Percentiles rank a stretch among this genome's conserved stretches.
phyloP scores from a whole-genome alignment of 495 filamentous ascomycete species.

The Penicillium longicatenatum region DNA sequence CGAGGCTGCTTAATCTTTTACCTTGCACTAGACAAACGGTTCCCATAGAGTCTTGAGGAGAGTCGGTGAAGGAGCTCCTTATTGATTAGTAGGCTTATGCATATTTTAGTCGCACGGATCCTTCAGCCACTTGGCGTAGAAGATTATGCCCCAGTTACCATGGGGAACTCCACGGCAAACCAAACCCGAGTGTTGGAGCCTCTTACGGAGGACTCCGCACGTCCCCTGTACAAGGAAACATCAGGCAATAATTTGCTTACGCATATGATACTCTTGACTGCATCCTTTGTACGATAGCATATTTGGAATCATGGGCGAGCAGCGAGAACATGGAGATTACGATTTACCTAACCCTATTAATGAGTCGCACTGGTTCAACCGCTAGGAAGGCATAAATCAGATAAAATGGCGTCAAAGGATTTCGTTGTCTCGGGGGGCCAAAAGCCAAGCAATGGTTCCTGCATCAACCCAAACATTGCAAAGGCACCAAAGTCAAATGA shows the following conservation, averaged over 20 bases:
- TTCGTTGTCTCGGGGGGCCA: too few relatives aligned
- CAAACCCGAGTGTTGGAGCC: too few relatives aligned
- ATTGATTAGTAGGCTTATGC: not conserved
- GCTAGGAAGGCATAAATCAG: too few relatives aligned
- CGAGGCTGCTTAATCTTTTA: not conserved
- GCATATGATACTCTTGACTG: not conserved
- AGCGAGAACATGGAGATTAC: too few relatives aligned
- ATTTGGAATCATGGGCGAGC: not conserved
- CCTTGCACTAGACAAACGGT: not conserved
- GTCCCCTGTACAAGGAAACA: too few relatives aligned
- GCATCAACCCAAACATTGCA: not conserved
- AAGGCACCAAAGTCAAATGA: not conserved
- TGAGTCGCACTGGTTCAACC: too few relatives aligned
- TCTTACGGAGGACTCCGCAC: not conserved
- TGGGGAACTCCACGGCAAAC: too few relatives aligned
- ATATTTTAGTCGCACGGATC: not conserved
- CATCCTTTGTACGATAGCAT: not conserved
- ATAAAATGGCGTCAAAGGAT: too few relatives aligned
- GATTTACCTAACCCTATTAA: too few relatives aligned
- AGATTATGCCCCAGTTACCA: too few relatives aligned
- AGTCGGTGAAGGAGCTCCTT: not conserved
- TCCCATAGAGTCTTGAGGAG: not conserved
- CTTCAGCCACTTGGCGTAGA: not conserved
- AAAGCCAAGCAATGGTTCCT: slow-evolving; percentile 6
- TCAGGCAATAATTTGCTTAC: not conserved